These are phyloP conservation scores for Talaromyces adpressus DNA, from an alignment of 495 filamentous ascomycete species.

Conservation along the genomic window DNA sequence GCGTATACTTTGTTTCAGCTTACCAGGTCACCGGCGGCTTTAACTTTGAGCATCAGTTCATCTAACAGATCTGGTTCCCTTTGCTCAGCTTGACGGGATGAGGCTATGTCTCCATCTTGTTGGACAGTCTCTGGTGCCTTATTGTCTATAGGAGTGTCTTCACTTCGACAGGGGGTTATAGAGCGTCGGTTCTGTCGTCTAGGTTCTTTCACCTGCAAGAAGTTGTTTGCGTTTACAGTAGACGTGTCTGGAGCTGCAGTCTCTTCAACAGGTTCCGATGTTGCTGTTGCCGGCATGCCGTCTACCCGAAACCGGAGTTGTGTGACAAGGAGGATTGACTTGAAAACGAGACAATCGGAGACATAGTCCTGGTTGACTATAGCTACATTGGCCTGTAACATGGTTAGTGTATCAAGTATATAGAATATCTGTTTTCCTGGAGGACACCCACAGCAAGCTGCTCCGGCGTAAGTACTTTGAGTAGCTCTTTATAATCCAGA, in stretches of 20 bases:
- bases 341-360: conserved; percentile 65
- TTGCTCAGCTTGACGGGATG: neutral
- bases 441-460: conserved; percentile 36
- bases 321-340: conserved; percentile 47
- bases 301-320: conserved; percentile 55
- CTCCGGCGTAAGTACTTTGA: conserved; percentile 47
- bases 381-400: conserved; percentile 34
- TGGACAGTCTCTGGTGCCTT: neutral
- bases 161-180: conserved; percentile 14
- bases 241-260: neutral
- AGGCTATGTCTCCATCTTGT: neutral
- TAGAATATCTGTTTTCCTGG: neutral
- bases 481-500: conserved; percentile 58
- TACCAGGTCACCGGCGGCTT: conserved; percentile 47
- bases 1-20: conserved; percentile 3
- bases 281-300: conserved; percentile 20
- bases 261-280: neutral
- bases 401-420: conserved; percentile 21
- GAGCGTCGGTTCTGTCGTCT: conserved; percentile 13
- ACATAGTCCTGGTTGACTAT: conserved; percentile 76
- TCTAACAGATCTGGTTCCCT: conserved; percentile 44
- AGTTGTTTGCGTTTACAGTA: conserved; percentile 8
- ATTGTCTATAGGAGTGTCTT: neutral
- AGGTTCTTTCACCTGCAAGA: conserved; percentile 24
- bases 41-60: conserved; percentile 50